Base-by-base conservation (phyloP, 345 rosid genomes). In the Citrus maxima region DNA sequence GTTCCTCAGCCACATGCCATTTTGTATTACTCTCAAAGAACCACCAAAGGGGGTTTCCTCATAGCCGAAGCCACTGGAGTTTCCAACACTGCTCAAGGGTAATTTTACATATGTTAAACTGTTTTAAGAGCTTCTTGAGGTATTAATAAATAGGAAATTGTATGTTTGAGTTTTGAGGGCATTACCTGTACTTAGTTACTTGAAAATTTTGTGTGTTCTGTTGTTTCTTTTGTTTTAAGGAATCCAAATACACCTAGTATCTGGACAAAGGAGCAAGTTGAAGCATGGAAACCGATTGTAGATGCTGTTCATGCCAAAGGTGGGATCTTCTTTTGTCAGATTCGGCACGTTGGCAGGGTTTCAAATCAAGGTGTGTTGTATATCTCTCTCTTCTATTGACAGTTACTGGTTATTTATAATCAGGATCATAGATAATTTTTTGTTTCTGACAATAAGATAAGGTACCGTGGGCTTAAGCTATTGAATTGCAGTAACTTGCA, bases 241-340 rank as follows among this genome's bases (percentile, higher is more conserved):
- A 86, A 84, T 76, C 65, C 72, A 16, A 78, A 86, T 73, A 83
- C 86, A 8, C 94, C 98, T 69, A 95, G 98, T 67, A 86, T 93
- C 38, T 92, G 97, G 95, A 90, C 91, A 4, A 88, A 89, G 79
- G 97, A 88, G 79, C 98, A 93, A 75, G 89, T 93, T 13, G 96
- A 93, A 70, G 95, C 95, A 19, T 93, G 98, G 98, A 93, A 88
- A 74, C 92, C 96, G 16, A 89, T 93, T 49, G 96, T 93, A 6
- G 92, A 92, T 58, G 95, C 96, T 75, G 96, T 93, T 85, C 96
- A 88, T 82, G 90, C 90, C 27, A 88, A 89, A 81, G 96, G 96
- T 4, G 96, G 90, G 0, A 72, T 87, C 77, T 77, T 93, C 85
- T 92, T 93, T 73, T 93, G 93, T 74, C 98, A 92, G 82, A 78